Percentiles rank a stretch among this genome's conserved stretches.
phyloP scores from a whole-genome alignment of 1,284 basidiomycete genomes.

The Gastroboletus turbinatus region DNA sequence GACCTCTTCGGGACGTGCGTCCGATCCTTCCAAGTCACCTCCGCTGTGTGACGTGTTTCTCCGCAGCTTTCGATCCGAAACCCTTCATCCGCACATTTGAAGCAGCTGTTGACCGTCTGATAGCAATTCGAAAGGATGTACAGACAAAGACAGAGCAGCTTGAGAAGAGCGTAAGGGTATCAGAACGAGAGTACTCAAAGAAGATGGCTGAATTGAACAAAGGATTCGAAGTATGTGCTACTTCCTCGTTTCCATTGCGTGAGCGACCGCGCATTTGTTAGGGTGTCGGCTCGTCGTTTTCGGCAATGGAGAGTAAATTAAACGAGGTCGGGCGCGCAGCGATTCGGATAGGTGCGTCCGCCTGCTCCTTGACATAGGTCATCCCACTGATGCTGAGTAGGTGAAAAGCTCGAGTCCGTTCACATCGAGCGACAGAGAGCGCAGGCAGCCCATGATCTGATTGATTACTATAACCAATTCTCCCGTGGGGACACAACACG shows the following conservation, averaged over 20 bases:
- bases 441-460: slow-evolving; percentile 92
- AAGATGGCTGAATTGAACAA: slow-evolving; percentile 90
- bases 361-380: slow-evolving; percentile 5
- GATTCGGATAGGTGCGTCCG: slow-evolving; percentile 79
- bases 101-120: slow-evolving; percentile 83
- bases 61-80: slow-evolving; percentile 85
- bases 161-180: slow-evolving; percentile 87
- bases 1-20: slow-evolving; percentile 79
- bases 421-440: slow-evolving; percentile 92
- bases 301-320: slow-evolving; percentile 84
- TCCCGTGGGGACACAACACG: slow-evolving; percentile 80
- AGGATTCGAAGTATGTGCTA: slow-evolving; percentile 78
- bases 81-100: slow-evolving; percentile 94
- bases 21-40: neutral
- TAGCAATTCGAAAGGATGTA: slow-evolving; percentile 84
- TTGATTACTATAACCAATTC: slow-evolving; percentile 94
- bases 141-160: slow-evolving; percentile 87
- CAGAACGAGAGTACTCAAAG: slow-evolving; percentile 92
- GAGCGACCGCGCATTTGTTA: slow-evolving; percentile 33
- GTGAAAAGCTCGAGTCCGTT: slow-evolving; percentile 94
- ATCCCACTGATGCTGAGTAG: slow-evolving; percentile 39
- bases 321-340: slow-evolving; percentile 94
- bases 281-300: slow-evolving; percentile 82
- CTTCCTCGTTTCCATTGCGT: neutral
- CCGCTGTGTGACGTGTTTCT: slow-evolving; percentile 7